Base-by-base conservation (phyloP, 2,329 filamentous ascomycete species). In the Cercospora sp. region DNA sequence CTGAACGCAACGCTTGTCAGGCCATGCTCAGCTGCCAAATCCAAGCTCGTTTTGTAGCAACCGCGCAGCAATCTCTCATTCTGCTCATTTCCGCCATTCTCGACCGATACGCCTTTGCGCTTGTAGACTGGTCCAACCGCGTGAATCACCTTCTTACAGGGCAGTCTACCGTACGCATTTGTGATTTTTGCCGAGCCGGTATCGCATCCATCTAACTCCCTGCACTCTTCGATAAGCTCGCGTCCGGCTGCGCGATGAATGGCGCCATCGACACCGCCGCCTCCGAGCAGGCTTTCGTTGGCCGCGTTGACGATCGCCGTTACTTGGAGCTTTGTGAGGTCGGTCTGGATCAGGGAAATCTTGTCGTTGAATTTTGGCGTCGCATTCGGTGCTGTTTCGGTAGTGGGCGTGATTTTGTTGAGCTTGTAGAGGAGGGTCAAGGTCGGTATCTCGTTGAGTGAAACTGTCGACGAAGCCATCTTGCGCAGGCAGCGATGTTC, bases 231-330 rank as follows among this genome's bases (percentile, higher is more conserved):
- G 21, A 89, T 71, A 0, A 98, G 86, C 0, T 80, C 79, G 0
- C 82, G 86, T 0, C 95, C 95, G 0, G 95, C 94, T 49, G 90
- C 93, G 32, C 85, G 80, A 79, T 98, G 95, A 74, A 98, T 97
- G 30, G 93, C 82, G 45, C 83, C 83, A 66, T 85, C 84, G 16
- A 98, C 93, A 40, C 95, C 95, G n/a, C 93, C 93, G 63, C 95
- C 95, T 65, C 94, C 93, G 0, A 91, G 85, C 0, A 98, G 87
- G 1, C 85, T 86, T 9, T 80, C 81, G 79, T 98, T 98, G 55
- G 95, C 94, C 0, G 95, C 94, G 79, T 98, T 98, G 79, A 98
- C 94, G 73, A 97, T 95, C 71, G 91, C 90, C 76, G 93, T 92
- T 57, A 93, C 85, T 34, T 85, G 79, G 3, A 98, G 87, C 13